Evolutionary conservation across 108 stramenopile genomes (phyloP).

Genomic region (Stephanodiscus minutulus): DNA sequence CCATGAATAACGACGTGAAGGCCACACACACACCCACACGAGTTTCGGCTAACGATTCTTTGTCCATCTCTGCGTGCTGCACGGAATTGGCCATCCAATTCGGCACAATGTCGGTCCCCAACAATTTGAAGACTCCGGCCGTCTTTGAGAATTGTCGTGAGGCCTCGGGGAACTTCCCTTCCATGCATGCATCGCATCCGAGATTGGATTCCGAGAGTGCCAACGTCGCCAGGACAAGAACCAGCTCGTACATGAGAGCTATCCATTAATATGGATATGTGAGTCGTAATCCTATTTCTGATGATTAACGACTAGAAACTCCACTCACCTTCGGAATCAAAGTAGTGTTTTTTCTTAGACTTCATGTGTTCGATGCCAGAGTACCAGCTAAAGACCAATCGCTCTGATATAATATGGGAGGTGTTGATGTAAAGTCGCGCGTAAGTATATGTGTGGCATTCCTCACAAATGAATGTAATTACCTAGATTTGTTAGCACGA

Average conservation of each 20-base stretch:
- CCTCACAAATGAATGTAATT: too few species aligned
- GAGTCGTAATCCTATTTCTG: not conserved
- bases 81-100: constrained; percentile 82
- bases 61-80: constrained; percentile 59
- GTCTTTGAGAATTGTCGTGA: constrained; percentile 73
- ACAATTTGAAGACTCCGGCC: constrained; percentile 73
- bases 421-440: constrained; percentile 15
- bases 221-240: constrained; percentile 70
- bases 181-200: constrained; percentile 72
- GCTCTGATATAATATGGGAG: constrained; percentile 29
- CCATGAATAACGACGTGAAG: constrained; percentile 67
- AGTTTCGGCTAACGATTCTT: constrained; percentile 71
- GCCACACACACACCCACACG: constrained; percentile 68
- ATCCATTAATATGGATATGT: not conserved
- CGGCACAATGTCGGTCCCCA: constrained; percentile 73
- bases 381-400: constrained; percentile 71
- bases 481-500: constrained; percentile 26
- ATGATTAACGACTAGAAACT: not conserved
- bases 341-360: constrained; percentile 41
- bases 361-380: constrained; percentile 75
- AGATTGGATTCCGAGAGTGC: constrained; percentile 72
- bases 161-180: constrained; percentile 80
- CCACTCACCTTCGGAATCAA: constrained; percentile 56
- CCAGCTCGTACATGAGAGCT: constrained; percentile 89
- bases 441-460: not conserved